Percentiles rank a stretch among this genome's conserved stretches.
Evolutionary conservation across 2,329 filamentous ascomycete genomes (phyloP).

Genomic region (Metarhizium robertsii): DNA sequence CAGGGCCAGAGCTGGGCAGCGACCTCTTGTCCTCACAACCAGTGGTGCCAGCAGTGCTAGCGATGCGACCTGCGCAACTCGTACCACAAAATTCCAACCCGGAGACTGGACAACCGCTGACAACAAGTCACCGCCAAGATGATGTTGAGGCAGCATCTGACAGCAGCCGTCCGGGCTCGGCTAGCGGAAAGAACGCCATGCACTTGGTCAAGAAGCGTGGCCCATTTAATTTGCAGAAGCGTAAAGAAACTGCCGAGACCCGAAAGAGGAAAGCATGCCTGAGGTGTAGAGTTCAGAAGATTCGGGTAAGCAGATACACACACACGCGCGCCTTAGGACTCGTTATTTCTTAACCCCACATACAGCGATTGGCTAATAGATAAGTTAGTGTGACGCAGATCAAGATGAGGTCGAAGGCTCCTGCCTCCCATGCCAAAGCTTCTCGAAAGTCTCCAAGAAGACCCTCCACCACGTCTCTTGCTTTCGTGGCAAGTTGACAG

Average conservation of each 20-base stretch:
- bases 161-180: neutral
- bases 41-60: neutral
- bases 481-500: conserved; percentile 31
- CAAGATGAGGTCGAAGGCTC: conserved; percentile 18
- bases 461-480: conserved; percentile 37
- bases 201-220: neutral
- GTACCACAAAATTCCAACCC: neutral
- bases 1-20: neutral
- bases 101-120: neutral
- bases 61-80: neutral
- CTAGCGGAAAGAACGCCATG: neutral
- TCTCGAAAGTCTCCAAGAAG: conserved; percentile 32
- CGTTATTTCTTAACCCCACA: neutral
- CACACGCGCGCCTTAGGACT: neutral
- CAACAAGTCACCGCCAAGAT: neutral
- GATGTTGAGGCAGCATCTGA: neutral
- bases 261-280: conserved; percentile 30
- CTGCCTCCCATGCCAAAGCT: conserved; percentile 31
- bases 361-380: neutral
- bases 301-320: conserved; percentile 25
- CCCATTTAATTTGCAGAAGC: conserved; percentile 15
- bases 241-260: conserved; percentile 25
- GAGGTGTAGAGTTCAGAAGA: conserved; percentile 34
- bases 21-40: neutral
- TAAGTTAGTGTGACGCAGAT: conserved; percentile 27